phyloP scores from a whole-genome alignment of 2,329 filamentous ascomycete species.

The Colletotrichum liaoningense region DNA sequence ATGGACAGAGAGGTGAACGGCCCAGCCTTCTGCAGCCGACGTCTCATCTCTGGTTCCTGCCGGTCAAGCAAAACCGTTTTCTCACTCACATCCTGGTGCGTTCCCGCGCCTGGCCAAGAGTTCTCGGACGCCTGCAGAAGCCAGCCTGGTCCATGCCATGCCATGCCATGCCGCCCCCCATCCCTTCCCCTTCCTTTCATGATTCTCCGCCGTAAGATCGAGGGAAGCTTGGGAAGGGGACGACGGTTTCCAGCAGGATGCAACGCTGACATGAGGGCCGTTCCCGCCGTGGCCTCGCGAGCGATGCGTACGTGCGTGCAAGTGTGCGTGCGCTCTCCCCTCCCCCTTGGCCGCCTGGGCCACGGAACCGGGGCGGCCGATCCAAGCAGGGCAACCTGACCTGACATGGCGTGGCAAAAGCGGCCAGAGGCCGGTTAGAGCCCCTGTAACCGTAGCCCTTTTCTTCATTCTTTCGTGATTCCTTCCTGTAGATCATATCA shows the following conservation, averaged over 20 bases:
- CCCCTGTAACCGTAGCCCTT: neutral
- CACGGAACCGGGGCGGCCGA: slow-evolving; percentile 9
- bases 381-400: slow-evolving; percentile 5
- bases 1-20: neutral
- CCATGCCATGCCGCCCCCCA: neutral
- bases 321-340: neutral
- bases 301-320: neutral
- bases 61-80: neutral
- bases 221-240: neutral
- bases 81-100: neutral
- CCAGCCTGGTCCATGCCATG: neutral
- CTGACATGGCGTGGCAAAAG: slow-evolving; percentile 2
- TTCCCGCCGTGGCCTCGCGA: neutral
- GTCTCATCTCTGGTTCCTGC: slow-evolving; percentile 18
- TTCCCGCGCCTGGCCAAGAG: neutral
- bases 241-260: slow-evolving; percentile 1
- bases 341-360: neutral
- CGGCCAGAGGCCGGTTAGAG: neutral
- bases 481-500: neutral
- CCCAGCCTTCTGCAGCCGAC: neutral
- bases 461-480: neutral
- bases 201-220: neutral
- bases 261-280: neutral
- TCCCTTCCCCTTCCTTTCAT: too few relatives aligned
- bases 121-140: neutral